Base-by-base conservation (phyloP, 768 basidiomycete genomes). In the Lentinula detonsa region DNA sequence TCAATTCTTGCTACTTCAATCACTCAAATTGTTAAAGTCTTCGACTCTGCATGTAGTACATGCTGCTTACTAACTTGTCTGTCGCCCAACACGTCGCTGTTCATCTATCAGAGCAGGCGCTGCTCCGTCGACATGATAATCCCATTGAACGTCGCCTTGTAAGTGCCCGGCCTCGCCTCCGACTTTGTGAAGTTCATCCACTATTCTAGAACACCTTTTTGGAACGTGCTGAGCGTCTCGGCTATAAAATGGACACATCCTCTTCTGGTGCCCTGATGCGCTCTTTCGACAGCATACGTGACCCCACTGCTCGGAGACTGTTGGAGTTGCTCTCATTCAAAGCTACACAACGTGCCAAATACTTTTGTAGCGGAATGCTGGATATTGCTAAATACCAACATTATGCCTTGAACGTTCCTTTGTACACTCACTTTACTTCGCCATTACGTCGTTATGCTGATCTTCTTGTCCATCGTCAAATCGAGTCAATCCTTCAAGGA, bases 341-440 rank as follows among this genome's bases (percentile, higher is more conserved):
- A 74, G 89, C 94, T n/a, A 98, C 95, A 63, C 90, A 93, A 62
- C 84, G 88, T 56, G 93, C 97, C 66, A 95, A 95, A 73, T 99
- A 99, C 75, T 98, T 98, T 86, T 99, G 97, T 70, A 85, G 95
- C 28, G 97, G 97, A 64, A 98, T 98, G 96, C 79, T 99, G 66
- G 97, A 99, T 73, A 99, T 99, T 68, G 93, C 95, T 45, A 98
- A 98, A 77, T 99, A 98, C 69, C 76, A 85, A 34, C 97, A 99
- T 74, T 98, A 93, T 71, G 88, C 95, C 0, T 78, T 98, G 65
- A 96, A 87, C 65, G 78, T 85, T 5, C 95, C 97, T 16, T 80
- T 99, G 48, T 99, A 98, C 76, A 96, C 90, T 8, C 91, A 94
- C 72, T 94, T 92, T 75, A 94, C 91, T 0, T 93, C 89, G 5